phyloP scores from a whole-genome alignment of 208 protist species.

The Herpetomonas samuelpessoai region DNA sequence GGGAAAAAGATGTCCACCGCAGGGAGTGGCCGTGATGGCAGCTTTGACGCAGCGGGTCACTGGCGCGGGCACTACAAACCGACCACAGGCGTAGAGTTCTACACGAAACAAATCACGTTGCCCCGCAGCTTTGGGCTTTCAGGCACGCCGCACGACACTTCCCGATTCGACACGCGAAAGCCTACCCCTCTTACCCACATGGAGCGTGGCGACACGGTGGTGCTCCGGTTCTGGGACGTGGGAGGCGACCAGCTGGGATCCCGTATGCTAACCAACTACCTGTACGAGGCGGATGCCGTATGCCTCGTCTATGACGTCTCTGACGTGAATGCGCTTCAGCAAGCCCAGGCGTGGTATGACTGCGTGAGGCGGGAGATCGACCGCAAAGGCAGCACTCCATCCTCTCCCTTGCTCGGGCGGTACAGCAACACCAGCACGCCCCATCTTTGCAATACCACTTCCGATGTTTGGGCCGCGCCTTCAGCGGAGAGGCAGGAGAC shows the following conservation, averaged over 20 bases:
- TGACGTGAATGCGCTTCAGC: conserved; percentile 87
- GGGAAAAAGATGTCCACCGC: too few relatives aligned
- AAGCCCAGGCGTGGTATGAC: conserved; percentile 90
- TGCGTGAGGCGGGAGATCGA: conserved; percentile 41
- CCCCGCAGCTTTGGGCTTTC: conserved; percentile 20
- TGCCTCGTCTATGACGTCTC: conserved; percentile 95
- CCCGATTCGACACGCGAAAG: too few relatives aligned
- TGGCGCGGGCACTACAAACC: conserved; percentile 84
- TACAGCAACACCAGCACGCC: too few relatives aligned
- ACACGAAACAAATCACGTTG: conserved; percentile 87
- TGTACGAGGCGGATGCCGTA: conserved; percentile 89
- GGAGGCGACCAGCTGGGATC: conserved; percentile 93
- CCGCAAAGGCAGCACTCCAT: too few relatives aligned
- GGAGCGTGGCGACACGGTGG: conserved; percentile 40
- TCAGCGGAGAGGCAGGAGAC: too few relatives aligned
- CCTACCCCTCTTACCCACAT: too few relatives aligned
- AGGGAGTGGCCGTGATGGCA: background rate
- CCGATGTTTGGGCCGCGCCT: too few relatives aligned
- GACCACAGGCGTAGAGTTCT: conserved; percentile 96
- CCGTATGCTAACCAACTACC: conserved; percentile 94
- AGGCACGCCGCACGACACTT: background rate
- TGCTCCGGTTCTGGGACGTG: conserved; percentile 96
- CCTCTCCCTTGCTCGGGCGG: too few relatives aligned
- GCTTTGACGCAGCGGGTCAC: background rate
- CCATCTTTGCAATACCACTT: too few relatives aligned